These are phyloP conservation scores for Phytophthora nicotianae DNA, from an alignment of 352 stramenopile species.

Conservation along the genomic window DNA sequence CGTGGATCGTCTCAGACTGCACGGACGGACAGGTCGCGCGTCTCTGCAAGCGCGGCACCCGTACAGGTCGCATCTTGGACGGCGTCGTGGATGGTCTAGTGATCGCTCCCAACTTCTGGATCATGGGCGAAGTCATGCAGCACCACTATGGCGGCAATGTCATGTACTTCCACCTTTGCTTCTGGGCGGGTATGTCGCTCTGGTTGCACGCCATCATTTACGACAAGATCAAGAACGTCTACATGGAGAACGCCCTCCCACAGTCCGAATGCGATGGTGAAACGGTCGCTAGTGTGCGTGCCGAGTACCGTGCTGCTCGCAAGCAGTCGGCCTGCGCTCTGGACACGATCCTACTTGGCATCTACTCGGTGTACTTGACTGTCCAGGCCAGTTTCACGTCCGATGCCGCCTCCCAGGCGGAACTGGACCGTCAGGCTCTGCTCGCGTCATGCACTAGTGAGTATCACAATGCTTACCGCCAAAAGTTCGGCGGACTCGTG, in stretches of 20 bases:
- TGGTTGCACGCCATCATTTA: constrained; percentile 86
- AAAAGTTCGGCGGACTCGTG: constrained; percentile 62
- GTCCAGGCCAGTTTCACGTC: constrained; percentile 72
- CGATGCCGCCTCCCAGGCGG: constrained; percentile 62
- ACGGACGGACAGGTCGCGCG: constrained; percentile 83
- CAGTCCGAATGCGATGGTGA: constrained; percentile 82
- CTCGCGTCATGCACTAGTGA: constrained; percentile 68
- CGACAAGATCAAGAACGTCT: constrained; percentile 89
- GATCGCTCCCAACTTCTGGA: constrained; percentile 73
- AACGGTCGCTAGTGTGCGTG: constrained; percentile 75
- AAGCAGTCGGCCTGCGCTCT: constrained; percentile 65
- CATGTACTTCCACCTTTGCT: constrained; percentile 57
- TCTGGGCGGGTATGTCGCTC: constrained; percentile 69
- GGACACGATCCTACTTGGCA: constrained; percentile 73
- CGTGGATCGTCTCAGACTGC: constrained; percentile 88
- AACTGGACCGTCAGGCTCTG: constrained; percentile 56
- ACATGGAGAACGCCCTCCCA: constrained; percentile 84
- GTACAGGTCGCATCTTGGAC: constrained; percentile 82
- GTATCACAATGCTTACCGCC: constrained; percentile 66
- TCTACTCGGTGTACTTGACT: constrained; percentile 81
- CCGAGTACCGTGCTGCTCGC: constrained; percentile 70
- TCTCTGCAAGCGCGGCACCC: constrained; percentile 81
- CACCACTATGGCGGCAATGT: constrained; percentile 55
- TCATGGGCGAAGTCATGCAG: constrained; percentile 58
- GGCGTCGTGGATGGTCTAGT: constrained; percentile 78